These are phyloP conservation scores for Saccharomyces hybrid DNA, from an alignment of 1,139 yeast genomes.

Conservation along the genomic window DNA sequence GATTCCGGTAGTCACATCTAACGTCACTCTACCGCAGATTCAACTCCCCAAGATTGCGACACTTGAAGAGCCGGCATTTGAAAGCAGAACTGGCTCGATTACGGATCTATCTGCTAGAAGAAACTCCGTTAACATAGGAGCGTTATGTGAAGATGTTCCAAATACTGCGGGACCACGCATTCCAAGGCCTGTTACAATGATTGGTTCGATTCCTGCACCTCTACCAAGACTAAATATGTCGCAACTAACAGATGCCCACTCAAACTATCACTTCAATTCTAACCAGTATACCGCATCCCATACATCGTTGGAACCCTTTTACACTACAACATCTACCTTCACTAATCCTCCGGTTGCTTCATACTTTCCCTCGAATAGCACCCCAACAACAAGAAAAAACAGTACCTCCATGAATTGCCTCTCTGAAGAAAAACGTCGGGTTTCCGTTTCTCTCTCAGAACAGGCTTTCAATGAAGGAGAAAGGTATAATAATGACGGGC, in stretches of 20 bases:
- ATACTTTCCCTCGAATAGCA: neutral
- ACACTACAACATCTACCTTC: neutral
- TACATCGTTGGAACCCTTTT: neutral
- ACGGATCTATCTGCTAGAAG: conserved; percentile 1
- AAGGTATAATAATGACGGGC: conserved; percentile 18
- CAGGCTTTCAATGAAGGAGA: conserved; percentile 15
- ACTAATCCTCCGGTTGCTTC: neutral
- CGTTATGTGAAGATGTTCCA: conserved; percentile 2
- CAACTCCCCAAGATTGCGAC: neutral
- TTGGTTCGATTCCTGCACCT: neutral
- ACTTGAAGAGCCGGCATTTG: neutral
- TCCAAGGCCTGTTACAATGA: neutral
- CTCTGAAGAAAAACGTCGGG: neutral
- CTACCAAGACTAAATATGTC: neutral
- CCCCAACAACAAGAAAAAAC: conserved; percentile 5
- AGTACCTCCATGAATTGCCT: neutral
- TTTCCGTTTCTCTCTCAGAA: conserved; percentile 2
- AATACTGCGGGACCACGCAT: neutral
- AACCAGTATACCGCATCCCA: neutral
- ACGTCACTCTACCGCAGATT: neutral
- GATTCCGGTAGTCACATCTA: neutral
- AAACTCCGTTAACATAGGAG: conserved; percentile 4
- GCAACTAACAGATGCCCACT: neutral
- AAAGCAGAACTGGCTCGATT: neutral
- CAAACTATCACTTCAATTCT: neutral